A percentile compares a stretch with the other conserved stretches of the same genome.
Conservation (phyloP, 2,329 filamentous ascomycete genomes). For the Lasiodiplodia hormozganensis region DNA sequence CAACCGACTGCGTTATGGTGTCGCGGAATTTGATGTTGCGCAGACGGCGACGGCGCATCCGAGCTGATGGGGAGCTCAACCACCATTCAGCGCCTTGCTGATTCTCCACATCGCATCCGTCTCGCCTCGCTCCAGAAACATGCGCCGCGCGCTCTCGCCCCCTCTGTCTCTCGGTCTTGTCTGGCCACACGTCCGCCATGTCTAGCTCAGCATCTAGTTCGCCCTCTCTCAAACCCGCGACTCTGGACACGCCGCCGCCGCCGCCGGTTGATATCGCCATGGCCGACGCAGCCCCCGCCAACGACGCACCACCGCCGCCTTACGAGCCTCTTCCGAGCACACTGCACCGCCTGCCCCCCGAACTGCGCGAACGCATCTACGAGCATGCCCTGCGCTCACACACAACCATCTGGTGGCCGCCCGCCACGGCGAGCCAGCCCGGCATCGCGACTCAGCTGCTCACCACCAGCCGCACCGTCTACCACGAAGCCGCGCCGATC, state of each 20-base stretch:
- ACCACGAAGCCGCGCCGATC: constrained; percentile 43
- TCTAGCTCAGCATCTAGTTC: constrained; percentile 15
- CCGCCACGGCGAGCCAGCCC: constrained; percentile 31
- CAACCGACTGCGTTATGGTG: not conserved
- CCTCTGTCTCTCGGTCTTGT: not conserved
- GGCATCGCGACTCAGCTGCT: constrained; percentile 40
- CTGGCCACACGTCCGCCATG: constrained; percentile 9
- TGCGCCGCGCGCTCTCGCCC: not conserved
- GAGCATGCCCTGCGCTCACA: constrained; percentile 40
- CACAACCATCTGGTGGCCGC: constrained; percentile 45
- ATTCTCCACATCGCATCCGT: constrained; percentile 1
- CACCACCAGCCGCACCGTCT: constrained; percentile 39
- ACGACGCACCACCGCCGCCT: not conserved
- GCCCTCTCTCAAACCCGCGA: not conserved
- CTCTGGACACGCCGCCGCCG: constrained; percentile 13
- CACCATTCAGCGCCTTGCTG: constrained; percentile 24
- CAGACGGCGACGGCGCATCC: not conserved
- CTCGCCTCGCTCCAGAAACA: constrained; percentile 5
- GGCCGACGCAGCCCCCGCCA: constrained; percentile 9
- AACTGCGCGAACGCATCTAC: constrained; percentile 47
- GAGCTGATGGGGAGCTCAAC: not conserved
- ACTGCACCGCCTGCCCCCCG: constrained; percentile 39
- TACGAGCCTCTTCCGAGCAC: constrained; percentile 22
- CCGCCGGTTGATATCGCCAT: constrained; percentile 20
- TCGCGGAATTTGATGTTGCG: not conserved